Conservation (phyloP, 192 early-diverging fungal species). For the Chytriomyces hyalinus region DNA sequence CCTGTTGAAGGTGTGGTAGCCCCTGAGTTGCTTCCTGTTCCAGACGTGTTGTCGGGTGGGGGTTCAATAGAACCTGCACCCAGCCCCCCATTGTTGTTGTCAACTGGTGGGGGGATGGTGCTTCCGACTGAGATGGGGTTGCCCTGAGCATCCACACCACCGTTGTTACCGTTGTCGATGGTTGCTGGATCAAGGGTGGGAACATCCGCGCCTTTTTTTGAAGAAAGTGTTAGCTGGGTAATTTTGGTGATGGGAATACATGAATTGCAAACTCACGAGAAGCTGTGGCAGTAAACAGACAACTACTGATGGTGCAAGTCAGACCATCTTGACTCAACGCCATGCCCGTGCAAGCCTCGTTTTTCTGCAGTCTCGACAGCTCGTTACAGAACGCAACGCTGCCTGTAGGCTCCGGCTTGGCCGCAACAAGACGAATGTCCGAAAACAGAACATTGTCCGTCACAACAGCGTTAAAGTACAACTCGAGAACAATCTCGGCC, state of each 20-base stretch:
- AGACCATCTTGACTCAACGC: constrained; percentile 3
- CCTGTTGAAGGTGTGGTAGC: neutral
- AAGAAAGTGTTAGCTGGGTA: neutral
- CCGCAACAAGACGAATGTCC: neutral
- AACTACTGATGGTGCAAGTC: constrained; percentile 18
- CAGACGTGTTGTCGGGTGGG: neutral
- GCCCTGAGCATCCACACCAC: constrained; percentile 2
- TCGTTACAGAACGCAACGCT: constrained; percentile 10
- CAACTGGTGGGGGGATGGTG: neutral
- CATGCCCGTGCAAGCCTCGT: constrained; percentile 27
- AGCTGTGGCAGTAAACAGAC: constrained; percentile 22
- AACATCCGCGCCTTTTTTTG: neutral
- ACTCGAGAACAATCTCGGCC: constrained; percentile 27
- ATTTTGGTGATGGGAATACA: neutral
- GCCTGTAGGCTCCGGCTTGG: constrained; percentile 1
- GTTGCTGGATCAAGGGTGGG: neutral
- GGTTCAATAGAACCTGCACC: neutral
- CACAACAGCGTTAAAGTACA: constrained; percentile 27
- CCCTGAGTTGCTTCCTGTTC: neutral
- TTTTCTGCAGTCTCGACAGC: constrained; percentile 10
- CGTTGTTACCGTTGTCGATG: neutral
- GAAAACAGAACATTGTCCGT: constrained; percentile 6
- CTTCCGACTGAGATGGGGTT: neutral
- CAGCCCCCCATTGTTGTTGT: neutral
- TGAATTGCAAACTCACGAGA: neutral